Base-by-base conservation (phyloP, 139 green algal genomes). In the Chlamydomonas incerta region DNA sequence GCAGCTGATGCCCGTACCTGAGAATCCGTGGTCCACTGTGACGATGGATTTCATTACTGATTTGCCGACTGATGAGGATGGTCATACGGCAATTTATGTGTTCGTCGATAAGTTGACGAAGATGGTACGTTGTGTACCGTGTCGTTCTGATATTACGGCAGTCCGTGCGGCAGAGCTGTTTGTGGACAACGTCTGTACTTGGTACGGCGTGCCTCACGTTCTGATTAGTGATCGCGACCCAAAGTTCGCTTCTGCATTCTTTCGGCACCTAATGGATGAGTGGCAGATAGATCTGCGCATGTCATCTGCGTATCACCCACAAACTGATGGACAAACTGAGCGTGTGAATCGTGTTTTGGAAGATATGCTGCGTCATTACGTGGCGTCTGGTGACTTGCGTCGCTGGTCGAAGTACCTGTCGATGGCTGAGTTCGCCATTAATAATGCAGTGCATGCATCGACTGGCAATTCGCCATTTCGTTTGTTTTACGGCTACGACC, bases 321-420 rank as follows among this genome's bases (percentile, higher is more conserved):
- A 71, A 24, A 71, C 65, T 41, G 29, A 71, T 15, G 29, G 65
- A 8, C 65, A 41, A 9, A 71, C 65, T 9, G 29, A 71, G 29
- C 65, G 65, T 3, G 65, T 28, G 8, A 71, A 41, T 28, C 65
- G 65, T 28, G 41, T 28, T 9, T 4, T 71, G 28, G 65, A 41
- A 15, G 65, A 71, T 8, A 41, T 71, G 28, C n/a, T 71, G 28
- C 29, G 29, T 3, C 26, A 71, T 24, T 93, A 85, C 65, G 71
- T 67, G 91, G 1, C 66, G 31, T 33, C 18, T 23, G 18, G 68
- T 55, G 33, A 74, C 5, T 46, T 87, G 24, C 62, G 79, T 52
- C 76, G 92, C 28, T 96, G 92, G 91, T 90, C 93, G 60, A 33
- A 87, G 0, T 34, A 80, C 5, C 77, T 95, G 10, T 3, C 75